Conservation (phyloP, 2,329 filamentous ascomycete species). For the Sordariomycetes sp. region DNA sequence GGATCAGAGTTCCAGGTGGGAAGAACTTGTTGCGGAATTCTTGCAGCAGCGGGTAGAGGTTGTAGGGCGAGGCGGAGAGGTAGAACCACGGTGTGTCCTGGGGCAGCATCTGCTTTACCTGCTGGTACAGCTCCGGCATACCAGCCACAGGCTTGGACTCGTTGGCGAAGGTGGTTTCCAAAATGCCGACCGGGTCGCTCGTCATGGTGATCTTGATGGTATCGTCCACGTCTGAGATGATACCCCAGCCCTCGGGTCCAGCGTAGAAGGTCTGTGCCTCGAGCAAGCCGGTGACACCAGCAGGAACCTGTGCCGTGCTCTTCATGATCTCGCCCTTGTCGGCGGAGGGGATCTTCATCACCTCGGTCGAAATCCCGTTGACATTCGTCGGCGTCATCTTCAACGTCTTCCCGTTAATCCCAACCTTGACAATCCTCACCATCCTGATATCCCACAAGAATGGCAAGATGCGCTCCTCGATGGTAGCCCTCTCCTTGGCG, state of each 20-base stretch:
- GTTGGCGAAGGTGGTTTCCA: conserved; percentile 76
- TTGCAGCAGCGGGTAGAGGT: conserved; percentile 80
- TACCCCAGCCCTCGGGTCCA: conserved; percentile 68
- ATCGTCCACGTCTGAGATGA: conserved; percentile 92
- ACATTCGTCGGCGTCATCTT: conserved; percentile 60
- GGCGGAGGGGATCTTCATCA: conserved; percentile 39
- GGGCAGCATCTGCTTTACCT: conserved; percentile 46
- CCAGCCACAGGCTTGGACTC: conserved; percentile 60
- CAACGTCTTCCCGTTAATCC: conserved; percentile 40
- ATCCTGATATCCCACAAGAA: conserved; percentile 72
- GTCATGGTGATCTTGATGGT: conserved; percentile 91
- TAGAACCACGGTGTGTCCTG: conserved; percentile 77
- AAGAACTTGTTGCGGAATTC: conserved; percentile 64
- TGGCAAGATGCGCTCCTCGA: conserved; percentile 61
- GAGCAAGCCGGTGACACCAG: conserved; percentile 42
- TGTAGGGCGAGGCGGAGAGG: conserved; percentile 88
- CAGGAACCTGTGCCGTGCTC: conserved; percentile 39
- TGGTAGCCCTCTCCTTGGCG: conserved; percentile 46
- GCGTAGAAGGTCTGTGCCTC: conserved; percentile 67
- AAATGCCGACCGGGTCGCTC: conserved; percentile 67
- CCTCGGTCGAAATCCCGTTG: conserved; percentile 63
- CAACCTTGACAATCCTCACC: conserved; percentile 56
- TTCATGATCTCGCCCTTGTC: conserved; percentile 35
- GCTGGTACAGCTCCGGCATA: conserved; percentile 77
- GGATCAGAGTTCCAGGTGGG: conserved; percentile 69